A percentile compares a stretch with the other conserved stretches of the same genome.
These are phyloP conservation scores for Vitrella brassicaformis DNA, from an alignment of 73 alveolate genomes.

Conservation along the genomic window DNA sequence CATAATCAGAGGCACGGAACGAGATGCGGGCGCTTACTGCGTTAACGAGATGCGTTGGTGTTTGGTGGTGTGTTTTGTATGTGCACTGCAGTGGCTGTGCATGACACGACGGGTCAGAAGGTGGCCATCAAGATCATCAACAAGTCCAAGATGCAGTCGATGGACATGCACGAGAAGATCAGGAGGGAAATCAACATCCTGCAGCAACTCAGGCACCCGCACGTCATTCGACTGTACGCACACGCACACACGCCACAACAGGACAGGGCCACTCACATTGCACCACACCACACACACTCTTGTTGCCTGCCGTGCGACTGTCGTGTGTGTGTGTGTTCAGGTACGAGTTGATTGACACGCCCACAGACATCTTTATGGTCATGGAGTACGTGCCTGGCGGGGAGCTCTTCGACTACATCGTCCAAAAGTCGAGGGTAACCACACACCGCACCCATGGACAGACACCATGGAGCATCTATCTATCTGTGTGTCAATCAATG, in stretches of 20 bases:
- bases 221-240: conserved; percentile 67
- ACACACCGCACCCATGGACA: too few species aligned
- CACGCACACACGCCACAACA: too few species aligned
- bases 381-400: conserved; percentile 76
- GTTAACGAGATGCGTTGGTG: background rate
- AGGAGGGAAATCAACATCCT: conserved; percentile 69
- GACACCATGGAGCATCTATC: too few species aligned
- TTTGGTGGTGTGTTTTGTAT: conserved; percentile 6
- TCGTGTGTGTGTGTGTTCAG: background rate
- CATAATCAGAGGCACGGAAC: background rate
- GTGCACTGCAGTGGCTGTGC: conserved; percentile 55
- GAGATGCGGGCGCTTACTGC: background rate
- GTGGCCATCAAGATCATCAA: conserved; percentile 76
- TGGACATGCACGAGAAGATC: conserved; percentile 73
- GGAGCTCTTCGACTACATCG: conserved; percentile 74
- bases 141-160: conserved; percentile 56
- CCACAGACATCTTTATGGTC: conserved; percentile 69
- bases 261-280: background rate
- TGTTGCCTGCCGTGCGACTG: background rate
- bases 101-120: conserved; percentile 63
- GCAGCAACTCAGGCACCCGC: conserved; percentile 72
- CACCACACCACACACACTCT: background rate
- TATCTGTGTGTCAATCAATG: too few species aligned
- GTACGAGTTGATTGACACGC: conserved; percentile 68
- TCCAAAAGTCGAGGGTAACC: conserved; percentile 44